Base-by-base conservation (phyloP, 192 early-diverging fungal genomes). In the Podila epicladia region DNA sequence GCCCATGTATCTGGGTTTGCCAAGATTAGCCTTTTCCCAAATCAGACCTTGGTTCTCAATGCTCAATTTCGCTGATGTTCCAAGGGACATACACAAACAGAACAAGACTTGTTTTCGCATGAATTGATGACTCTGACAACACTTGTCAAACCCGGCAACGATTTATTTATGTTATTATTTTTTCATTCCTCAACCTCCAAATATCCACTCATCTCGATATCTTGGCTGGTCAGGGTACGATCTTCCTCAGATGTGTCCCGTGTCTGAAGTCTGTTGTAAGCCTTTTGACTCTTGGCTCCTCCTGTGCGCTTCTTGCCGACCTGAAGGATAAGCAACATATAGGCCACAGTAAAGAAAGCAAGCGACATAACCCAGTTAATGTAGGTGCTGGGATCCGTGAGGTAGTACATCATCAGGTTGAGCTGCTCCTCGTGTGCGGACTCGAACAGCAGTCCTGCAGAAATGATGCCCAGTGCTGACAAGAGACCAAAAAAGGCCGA, bases 331-430 rank as follows among this genome's bases (percentile, higher is more conserved):
- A 68, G 15, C 15, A 79, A 31, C 70, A 86, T 72, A 49, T 70
- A 87, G 4, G 64, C 11, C 8, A 69, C 64, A 50, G 67, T 79
- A 9, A 76, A 41, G 67, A 86, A 86, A 20, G 85, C 53, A 33
- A 82, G 26, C 11, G 82, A 59, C 59, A 86, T 69, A 31, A 84
- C 65, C 37, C 79, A 65, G 53, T 86, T 86, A 48, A 86, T 79
- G 53, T 84, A 84, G 1, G 79, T 86, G 49, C 72, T 65, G 6
- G 85, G 55, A 32, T 86, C 85, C 5, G 61, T 35, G 28, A 84
- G 31, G 38, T 84, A 84, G 22, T 78, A 82, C 57, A 74, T 71
- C 48, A 77, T 69, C 22, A 70, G 35, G 31, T 77, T 70, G 31
- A 87, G 64, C 65, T 80, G 82, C 35, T 82, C 84, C 38, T 72